A percentile compares a stretch with the other conserved stretches of the same genome.
Evolutionary conservation across 768 basidiomycete genomes (phyloP).

Genomic region (Hypsizygus marmoreus): DNA sequence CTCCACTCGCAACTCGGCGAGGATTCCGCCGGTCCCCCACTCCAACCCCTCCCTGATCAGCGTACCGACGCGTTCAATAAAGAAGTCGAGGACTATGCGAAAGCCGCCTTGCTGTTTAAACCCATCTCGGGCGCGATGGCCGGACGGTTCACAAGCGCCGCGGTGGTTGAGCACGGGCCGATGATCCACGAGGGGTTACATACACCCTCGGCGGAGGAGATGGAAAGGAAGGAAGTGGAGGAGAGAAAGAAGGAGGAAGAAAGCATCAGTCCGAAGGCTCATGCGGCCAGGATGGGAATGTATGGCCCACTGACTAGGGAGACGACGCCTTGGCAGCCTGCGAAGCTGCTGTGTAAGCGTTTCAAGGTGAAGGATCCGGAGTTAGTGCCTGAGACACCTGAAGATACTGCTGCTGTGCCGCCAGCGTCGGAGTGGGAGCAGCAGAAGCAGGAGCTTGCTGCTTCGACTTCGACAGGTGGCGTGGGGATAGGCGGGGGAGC

Average conservation of each 20-base stretch:
- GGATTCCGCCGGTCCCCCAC: slow-evolving; percentile 46
- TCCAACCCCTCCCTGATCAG: slow-evolving; percentile 58
- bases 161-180: slow-evolving; percentile 66
- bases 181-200: slow-evolving; percentile 69
- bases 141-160: slow-evolving; percentile 86
- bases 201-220: slow-evolving; percentile 51
- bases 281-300: slow-evolving; percentile 87
- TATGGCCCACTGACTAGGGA: slow-evolving; percentile 88
- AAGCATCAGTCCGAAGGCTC: slow-evolving; percentile 72
- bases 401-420: slow-evolving; percentile 24
- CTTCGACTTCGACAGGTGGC: slow-evolving; percentile 8
- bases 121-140: slow-evolving; percentile 94
- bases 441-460: slow-evolving; percentile 12
- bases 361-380: slow-evolving; percentile 92
- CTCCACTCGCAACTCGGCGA: slow-evolving; percentile 70
- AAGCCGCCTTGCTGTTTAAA: slow-evolving; percentile 87
- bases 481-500: slow-evolving; percentile 16
- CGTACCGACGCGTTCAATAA: slow-evolving; percentile 69
- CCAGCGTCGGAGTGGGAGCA: slow-evolving; percentile 20
- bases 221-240: slow-evolving; percentile 43
- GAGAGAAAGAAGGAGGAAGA: slow-evolving; percentile 47
- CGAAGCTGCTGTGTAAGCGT: slow-evolving; percentile 85
- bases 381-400: slow-evolving; percentile 48
- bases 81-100: slow-evolving; percentile 85
- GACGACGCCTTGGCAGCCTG: slow-evolving; percentile 74